Evolutionary conservation across 129 eudicot species (phyloP).

Genomic region (Escallonia rubra): DNA sequence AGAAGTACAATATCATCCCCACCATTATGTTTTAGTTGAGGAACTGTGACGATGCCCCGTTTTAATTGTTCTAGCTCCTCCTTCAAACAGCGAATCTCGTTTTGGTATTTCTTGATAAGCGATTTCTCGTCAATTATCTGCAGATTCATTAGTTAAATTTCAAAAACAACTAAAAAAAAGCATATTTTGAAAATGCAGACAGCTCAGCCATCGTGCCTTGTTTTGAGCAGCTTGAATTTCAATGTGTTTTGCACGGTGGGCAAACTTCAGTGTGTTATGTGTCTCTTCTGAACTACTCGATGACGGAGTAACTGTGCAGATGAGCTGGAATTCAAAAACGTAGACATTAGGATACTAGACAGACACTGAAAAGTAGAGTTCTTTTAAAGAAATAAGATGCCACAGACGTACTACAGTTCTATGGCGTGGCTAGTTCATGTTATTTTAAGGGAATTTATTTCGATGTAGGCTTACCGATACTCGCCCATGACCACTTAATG

Average conservation of each 20-base stretch:
- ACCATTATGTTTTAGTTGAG: conserved; percentile 61
- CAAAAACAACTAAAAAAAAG: conserved; percentile 2
- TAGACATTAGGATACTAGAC: not conserved
- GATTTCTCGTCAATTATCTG: conserved; percentile 99
- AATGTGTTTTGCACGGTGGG: conserved; percentile 91
- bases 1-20: conserved; percentile 75
- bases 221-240: conserved; percentile 98
- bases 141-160: conserved; percentile 25
- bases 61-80: conserved; percentile 89
- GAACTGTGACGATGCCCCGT: conserved; percentile 73
- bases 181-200: conserved; percentile 6
- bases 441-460: not conserved
- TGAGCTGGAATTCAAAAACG: conserved; percentile 43
- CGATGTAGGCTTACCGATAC: conserved; percentile 69
- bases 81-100: conserved; percentile 79
- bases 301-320: conserved; percentile 90
- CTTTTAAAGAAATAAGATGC: conserved; percentile 4
- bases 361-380: conserved; percentile 2
- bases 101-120: conserved; percentile 94
- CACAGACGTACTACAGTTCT: conserved; percentile 4
- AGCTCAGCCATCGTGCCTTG: conserved; percentile 46
- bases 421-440: not conserved
- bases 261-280: conserved; percentile 91
- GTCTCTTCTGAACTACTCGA: conserved; percentile 97
- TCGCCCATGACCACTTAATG: conserved; percentile 94